Conservation (phyloP, 2,329 filamentous ascomycete species). For the Aspergillus jensenii region DNA sequence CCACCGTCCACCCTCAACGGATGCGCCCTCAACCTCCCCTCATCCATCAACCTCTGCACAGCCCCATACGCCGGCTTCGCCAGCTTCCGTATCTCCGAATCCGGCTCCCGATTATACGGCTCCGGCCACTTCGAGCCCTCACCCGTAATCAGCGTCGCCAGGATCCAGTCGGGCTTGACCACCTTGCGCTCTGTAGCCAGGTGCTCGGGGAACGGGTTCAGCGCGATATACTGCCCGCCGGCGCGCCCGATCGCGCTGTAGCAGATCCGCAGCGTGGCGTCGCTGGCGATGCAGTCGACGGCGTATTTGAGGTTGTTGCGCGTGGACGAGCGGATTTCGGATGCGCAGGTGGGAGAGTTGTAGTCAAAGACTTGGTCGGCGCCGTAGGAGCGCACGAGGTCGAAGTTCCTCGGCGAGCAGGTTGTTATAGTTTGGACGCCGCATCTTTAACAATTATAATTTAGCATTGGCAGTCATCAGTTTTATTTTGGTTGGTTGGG, state of each 20-base stretch:
- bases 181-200: background rate
- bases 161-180: background rate
- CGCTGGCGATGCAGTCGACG: conserved; percentile 10
- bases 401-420: conserved; percentile 8
- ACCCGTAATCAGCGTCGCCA: background rate
- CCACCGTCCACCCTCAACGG: background rate
- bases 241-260: conserved; percentile 5
- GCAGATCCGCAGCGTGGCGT: conserved; percentile 1
- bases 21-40: background rate
- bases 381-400: conserved; percentile 11
- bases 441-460: background rate
- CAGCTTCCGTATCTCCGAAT: background rate
- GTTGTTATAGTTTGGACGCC: background rate
- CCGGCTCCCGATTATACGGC: background rate
- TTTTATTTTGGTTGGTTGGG: background rate
- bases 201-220: background rate
- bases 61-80: background rate
- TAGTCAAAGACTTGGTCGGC: conserved; percentile 18
- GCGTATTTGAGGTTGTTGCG: conserved; percentile 4
- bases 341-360: background rate
- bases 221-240: conserved; percentile 7
- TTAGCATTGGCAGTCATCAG: background rate
- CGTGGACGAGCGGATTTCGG: conserved; percentile 14
- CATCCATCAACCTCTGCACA: background rate
- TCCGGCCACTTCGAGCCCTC: background rate